Percentiles rank a stretch among this genome's conserved stretches.
These are phyloP conservation scores for Colletotrichum destructivum DNA, from an alignment of 2,329 filamentous ascomycete species.

Conservation along the genomic window DNA sequence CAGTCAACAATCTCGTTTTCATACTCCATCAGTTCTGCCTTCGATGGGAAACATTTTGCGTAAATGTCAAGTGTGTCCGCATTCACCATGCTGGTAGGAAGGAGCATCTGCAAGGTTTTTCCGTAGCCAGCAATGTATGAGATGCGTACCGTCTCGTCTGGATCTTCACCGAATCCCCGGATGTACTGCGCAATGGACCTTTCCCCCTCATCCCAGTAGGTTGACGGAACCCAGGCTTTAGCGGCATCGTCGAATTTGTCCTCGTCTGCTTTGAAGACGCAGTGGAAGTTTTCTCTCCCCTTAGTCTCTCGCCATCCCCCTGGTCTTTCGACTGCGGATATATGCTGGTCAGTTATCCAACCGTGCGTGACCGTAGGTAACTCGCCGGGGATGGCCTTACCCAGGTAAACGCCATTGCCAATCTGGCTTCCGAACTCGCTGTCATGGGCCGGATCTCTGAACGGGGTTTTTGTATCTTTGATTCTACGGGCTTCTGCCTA, in stretches of 20 bases:
- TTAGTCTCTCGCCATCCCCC: neutral
- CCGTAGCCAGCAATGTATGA: neutral
- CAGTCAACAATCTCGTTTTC: too few species aligned
- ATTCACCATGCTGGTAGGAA: neutral
- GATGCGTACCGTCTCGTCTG: neutral
- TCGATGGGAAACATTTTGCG: neutral
- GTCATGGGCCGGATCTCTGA: neutral
- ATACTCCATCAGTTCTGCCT: too few species aligned
- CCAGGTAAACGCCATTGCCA: neutral
- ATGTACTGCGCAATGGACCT: neutral
- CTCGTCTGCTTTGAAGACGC: neutral
- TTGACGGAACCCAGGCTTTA: neutral
- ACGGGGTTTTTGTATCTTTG: neutral
- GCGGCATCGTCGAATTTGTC: neutral
- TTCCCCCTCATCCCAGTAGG: too few species aligned
- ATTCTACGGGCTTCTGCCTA: neutral
- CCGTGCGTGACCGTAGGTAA: too few species aligned
- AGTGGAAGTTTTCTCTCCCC: neutral
- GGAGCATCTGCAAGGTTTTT: neutral
- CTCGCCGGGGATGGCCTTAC: neutral
- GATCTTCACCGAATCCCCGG: neutral
- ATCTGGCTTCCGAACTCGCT: neutral
- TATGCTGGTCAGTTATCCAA: neutral
- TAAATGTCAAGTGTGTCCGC: neutral
- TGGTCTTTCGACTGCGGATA: neutral